Evolutionary conservation across 306 rosid genomes (phyloP).

Genomic region (Vigna radiata): DNA sequence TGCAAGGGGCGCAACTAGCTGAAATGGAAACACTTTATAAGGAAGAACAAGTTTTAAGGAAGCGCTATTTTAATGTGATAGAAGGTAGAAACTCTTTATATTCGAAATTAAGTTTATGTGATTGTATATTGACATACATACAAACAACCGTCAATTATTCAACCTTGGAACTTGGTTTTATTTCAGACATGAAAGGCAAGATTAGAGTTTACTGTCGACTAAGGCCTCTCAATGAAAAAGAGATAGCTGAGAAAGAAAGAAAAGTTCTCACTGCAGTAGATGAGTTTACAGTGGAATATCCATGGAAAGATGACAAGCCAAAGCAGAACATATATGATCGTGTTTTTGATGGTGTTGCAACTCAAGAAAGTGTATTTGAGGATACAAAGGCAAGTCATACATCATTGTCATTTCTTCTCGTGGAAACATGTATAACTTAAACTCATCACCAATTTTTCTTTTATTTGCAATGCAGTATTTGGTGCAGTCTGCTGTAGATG

Average conservation of each 20-base stretch:
- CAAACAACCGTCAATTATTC: not conserved
- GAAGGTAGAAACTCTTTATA: constrained; percentile 63
- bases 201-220: constrained; percentile 93
- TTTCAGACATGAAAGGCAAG: constrained; percentile 98
- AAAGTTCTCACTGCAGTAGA: constrained; percentile 57
- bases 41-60: constrained; percentile 90
- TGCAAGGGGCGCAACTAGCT: constrained; percentile 95
- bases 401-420: not conserved
- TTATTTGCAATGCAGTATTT: constrained; percentile 69
- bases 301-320: constrained; percentile 87
- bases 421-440: not conserved
- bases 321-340: constrained; percentile 84
- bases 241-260: constrained; percentile 63
- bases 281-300: constrained; percentile 90
- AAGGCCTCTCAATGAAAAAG: constrained; percentile 83
- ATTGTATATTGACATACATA: constrained; percentile 1
- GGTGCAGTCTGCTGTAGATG: constrained; percentile 96
- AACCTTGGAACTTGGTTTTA: constrained; percentile 31
- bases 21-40: constrained; percentile 89
- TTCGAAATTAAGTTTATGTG: constrained; percentile 1
- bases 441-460: not conserved
- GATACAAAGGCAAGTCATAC: constrained; percentile 78
- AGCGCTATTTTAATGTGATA: constrained; percentile 88
- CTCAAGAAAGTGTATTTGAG: constrained; percentile 87
- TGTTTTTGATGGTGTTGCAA: constrained; percentile 74